Evolutionary conservation across 2,329 filamentous ascomycete genomes (phyloP), one percentile per base, ranked within the genome.

Genomic region (Monilinia vaccinii-corymbosi): DNA sequence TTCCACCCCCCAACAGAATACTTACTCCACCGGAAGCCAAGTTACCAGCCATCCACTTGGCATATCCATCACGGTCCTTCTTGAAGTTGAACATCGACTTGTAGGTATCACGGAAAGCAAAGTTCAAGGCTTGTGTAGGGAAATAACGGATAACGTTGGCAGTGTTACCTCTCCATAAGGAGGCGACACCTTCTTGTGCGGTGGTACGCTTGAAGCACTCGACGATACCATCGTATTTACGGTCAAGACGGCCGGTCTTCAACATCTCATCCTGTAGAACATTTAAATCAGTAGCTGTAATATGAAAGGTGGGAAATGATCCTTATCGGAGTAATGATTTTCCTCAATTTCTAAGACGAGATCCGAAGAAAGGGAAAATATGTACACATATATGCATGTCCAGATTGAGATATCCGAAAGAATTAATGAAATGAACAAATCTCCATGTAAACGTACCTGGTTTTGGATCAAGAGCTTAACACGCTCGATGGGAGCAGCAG

Each of bases 111-210:
- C 94, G 94, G 94, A 99, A 99, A 78, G 94, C 94, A 77, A 99
- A 99, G 92, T 99, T 99, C 79, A 99, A 85, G 74, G 94, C 94
- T 87, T 99, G 94, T 79, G 94, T 99, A 73, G 94, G 94, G 91
- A 99, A 99, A 85, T 99, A 99, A 89, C 94, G 94, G 86, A 99
- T 96, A 80, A 99, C 94, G 88, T 99, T 99, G 91, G 94, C 94
- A 77, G 94, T 99, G 91, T 99, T 99, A 81, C 94, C 94, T 87
- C 94, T 87, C 94, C 94, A 99, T 74, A 99, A 85, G 69, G 93
- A 87, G 79, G 94, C 87, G 73, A 94, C 80, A 89, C 94, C 94
- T 85, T 99, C 94, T 69, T 89, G 83, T 74, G 86, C 86, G 68
- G 84, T 84, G 76, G 94, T 97, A 77, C 94, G 90, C 74, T 81